Evolutionary conservation across 2,329 filamentous ascomycete species (phyloP).

Genomic region (Cordyceps farinosa): DNA sequence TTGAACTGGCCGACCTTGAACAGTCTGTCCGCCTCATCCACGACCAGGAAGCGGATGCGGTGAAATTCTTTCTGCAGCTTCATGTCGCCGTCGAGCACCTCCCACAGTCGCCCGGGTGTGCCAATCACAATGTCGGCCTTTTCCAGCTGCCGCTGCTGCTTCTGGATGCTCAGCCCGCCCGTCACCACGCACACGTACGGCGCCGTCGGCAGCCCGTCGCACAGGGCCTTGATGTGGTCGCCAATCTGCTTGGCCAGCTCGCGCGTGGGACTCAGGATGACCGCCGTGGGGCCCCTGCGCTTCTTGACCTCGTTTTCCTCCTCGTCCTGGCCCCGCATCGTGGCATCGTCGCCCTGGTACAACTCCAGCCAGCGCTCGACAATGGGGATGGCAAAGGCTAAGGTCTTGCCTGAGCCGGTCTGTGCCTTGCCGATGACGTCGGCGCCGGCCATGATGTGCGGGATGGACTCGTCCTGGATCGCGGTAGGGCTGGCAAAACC

Average conservation of each 20-base stretch:
- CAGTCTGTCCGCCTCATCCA: slow-evolving; percentile 91
- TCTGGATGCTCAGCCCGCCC: slow-evolving; percentile 88
- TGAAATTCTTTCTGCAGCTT: slow-evolving; percentile 68
- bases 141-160: slow-evolving; percentile 81
- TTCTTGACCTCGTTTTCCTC: slow-evolving; percentile 64
- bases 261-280: slow-evolving; percentile 87
- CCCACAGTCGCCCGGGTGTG: slow-evolving; percentile 91
- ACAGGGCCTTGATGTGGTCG: slow-evolving; percentile 75
- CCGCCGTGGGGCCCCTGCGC: slow-evolving; percentile 58
- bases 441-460: slow-evolving; percentile 74
- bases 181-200: slow-evolving; percentile 84
- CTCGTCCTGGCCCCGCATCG: slow-evolving; percentile 50
- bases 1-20: slow-evolving; percentile 94
- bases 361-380: slow-evolving; percentile 73
- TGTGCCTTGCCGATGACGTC: slow-evolving; percentile 95
- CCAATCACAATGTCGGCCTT: slow-evolving; percentile 90
- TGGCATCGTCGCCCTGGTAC: slow-evolving; percentile 34
- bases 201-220: slow-evolving; percentile 54
- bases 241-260: slow-evolving; percentile 91
- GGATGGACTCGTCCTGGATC: slow-evolving; percentile 79
- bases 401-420: slow-evolving; percentile 93
- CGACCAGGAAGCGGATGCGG: slow-evolving; percentile 74
- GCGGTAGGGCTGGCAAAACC: slow-evolving; percentile 76
- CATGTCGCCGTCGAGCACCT: slow-evolving; percentile 75
- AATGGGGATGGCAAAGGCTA: slow-evolving; percentile 92